These are phyloP conservation scores for Leptographium radiaticola DNA, from an alignment of 2,329 filamentous ascomycete species.

Conservation along the genomic window DNA sequence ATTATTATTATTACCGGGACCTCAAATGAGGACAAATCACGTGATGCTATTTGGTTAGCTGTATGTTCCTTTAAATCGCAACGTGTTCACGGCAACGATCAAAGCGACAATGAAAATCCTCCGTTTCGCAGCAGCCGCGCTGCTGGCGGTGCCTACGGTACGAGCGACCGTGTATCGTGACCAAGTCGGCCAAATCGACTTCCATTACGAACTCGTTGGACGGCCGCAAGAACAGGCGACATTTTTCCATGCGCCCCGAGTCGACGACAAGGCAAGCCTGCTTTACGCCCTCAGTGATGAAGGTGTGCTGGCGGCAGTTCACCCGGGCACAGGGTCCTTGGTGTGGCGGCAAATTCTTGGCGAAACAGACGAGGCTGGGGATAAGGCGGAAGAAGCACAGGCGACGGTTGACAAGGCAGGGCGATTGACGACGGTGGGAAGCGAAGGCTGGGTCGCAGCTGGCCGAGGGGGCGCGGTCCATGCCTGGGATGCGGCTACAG, in stretches of 20 bases:
- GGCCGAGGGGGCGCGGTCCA: slow-evolving; percentile 58
- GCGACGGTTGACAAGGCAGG: slow-evolving; percentile 34
- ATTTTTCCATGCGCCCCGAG: slow-evolving; percentile 84
- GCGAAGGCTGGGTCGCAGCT: slow-evolving; percentile 64
- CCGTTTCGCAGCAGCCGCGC: not conserved
- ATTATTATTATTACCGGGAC: too few species aligned
- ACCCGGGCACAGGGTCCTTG: slow-evolving; percentile 70
- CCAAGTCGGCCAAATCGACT: slow-evolving; percentile 85
- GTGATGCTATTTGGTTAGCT: too few species aligned
- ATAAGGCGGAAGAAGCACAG: slow-evolving; percentile 21
- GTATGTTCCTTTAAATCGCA: too few species aligned
- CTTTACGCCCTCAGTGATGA: slow-evolving; percentile 85
- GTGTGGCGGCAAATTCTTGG: slow-evolving; percentile 73
- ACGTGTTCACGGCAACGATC: too few species aligned
- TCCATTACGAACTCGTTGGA: slow-evolving; percentile 81
- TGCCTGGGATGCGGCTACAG: slow-evolving; percentile 73
- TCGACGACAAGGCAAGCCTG: slow-evolving; percentile 71
- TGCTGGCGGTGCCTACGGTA: slow-evolving; percentile 23
- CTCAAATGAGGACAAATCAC: too few species aligned
- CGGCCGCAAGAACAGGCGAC: slow-evolving; percentile 70
- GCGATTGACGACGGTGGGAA: slow-evolving; percentile 58
- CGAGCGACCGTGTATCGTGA: slow-evolving; percentile 64
- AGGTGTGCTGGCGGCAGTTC: slow-evolving; percentile 72
- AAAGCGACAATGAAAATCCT: not conserved
- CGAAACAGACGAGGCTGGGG: slow-evolving; percentile 24